phyloP scores from a whole-genome alignment of 164 flowering plant species.

The Nymphaea thermarum region DNA sequence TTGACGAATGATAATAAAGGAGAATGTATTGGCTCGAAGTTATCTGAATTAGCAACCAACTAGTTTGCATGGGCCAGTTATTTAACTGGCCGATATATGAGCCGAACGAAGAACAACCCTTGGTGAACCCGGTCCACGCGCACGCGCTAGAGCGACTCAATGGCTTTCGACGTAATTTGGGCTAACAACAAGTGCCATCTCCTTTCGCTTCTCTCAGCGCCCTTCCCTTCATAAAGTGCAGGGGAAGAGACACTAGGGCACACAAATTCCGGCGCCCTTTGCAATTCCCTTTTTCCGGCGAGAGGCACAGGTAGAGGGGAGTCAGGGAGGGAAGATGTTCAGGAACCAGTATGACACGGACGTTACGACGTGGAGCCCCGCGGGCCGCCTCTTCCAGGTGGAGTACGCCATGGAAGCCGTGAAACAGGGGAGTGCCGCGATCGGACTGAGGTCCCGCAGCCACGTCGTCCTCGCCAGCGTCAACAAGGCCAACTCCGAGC shows the following conservation, averaged over 20 bases:
- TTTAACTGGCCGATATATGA: too few species aligned
- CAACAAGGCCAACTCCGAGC: conserved; percentile 88
- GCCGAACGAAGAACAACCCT: too few species aligned
- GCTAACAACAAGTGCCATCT: too few species aligned
- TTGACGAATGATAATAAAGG: too few species aligned
- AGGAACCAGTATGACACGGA: conserved; percentile 87
- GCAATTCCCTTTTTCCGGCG: background rate
- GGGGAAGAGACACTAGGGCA: background rate
- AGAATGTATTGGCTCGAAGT: too few species aligned
- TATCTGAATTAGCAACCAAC: too few species aligned
- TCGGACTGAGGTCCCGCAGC: conserved; percentile 89
- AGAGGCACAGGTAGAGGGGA: background rate
- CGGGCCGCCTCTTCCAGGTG: conserved; percentile 87
- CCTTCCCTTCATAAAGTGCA: background rate
- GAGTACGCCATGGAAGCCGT: conserved; percentile 99
- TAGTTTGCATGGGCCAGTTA: too few species aligned
- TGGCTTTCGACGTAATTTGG: too few species aligned
- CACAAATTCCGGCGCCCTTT: background rate
- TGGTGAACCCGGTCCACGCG: too few species aligned
- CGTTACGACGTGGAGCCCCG: conserved; percentile 89
- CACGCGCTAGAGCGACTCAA: too few species aligned
- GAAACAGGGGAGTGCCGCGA: conserved; percentile 96
- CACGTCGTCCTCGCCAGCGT: conserved; percentile 81
- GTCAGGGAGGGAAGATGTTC: conserved; percentile 30
- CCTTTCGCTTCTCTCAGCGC: background rate